Evolutionary conservation across 805 yeast genomes (phyloP), one percentile per base, ranked within the genome.

Genomic region (Yarrowia keelungensis): DNA sequence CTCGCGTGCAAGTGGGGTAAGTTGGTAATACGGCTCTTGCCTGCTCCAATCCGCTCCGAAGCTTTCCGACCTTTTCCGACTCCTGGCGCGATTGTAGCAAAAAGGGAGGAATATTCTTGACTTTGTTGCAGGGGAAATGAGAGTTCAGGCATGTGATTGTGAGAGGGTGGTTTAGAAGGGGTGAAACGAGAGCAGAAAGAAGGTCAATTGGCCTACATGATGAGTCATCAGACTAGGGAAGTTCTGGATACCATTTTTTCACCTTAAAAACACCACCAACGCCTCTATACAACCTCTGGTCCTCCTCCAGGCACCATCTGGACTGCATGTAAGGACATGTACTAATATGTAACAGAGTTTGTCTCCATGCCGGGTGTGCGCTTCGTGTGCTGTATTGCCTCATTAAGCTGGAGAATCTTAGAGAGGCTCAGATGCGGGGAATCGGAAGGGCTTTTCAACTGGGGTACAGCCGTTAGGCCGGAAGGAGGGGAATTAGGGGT

Each of bases 401-500:
- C 41, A 59, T 32, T 12, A n/a, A 32, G 65, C n/a, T 15, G 19
- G 19, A 26, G 65, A 51, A 50, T 56, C 39, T n/a, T 50, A 22
- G 38, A 26, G 43, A 39, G 38, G 65, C 50, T 43, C 65, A 43
- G 65, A 58, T 58, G 65, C 65, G 65, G 65, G 65, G 65, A 59
- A 59, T 32, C 65, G 42, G 49, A 42, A 42, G 5, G 59, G 59
- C 59, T 53, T n/a, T 43, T 15, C 47, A 38, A 11, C 61, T 56
- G 62, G 62, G 65, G 65, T 59, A 36, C 65, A 59, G 65, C 65
- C 65, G 65, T 59, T 59, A 45, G 51, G 51, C 65, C 65, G 65
- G 42, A 59, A 49, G 39, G 39, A 32, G 53, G 51, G 41, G 51
- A 26, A 35, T 14, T 16, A 9, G 41, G 12, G 39, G 39, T 10